Conservation (phyloP, 352 stramenopile genomes). For the Pythium graminicola region DNA sequence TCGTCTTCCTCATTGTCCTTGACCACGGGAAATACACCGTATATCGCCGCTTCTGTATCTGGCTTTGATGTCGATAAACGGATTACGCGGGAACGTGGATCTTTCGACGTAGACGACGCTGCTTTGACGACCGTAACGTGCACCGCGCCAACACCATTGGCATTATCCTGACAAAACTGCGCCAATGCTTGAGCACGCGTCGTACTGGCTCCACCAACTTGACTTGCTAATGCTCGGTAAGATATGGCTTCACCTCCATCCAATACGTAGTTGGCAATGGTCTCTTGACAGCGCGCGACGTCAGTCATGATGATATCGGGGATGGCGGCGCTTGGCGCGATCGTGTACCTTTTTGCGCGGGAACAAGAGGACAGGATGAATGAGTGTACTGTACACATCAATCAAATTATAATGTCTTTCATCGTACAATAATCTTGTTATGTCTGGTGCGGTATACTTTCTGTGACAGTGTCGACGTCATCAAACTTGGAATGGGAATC, state of each 20-base stretch:
- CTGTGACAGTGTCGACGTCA: constrained; percentile 12
- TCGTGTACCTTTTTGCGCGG: constrained; percentile 19
- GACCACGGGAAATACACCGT: constrained; percentile 42
- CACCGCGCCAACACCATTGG: constrained; percentile 31
- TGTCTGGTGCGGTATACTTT: too few relatives aligned
- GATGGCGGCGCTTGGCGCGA: constrained; percentile 1
- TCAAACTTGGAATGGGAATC: too few relatives aligned
- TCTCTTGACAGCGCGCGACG: constrained; percentile 42
- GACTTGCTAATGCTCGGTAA: constrained; percentile 37
- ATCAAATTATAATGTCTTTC: constrained; percentile 10
- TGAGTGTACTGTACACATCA: constrained; percentile 2
- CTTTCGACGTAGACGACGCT: constrained; percentile 5
- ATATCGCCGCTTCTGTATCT: constrained; percentile 29
- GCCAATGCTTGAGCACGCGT: constrained; percentile 26
- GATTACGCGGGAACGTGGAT: constrained; percentile 47
- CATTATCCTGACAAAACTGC: constrained; percentile 31
- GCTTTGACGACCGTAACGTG: constrained; percentile 30
- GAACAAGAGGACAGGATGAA: constrained; percentile 2
- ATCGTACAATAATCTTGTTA: too few relatives aligned
- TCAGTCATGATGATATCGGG: constrained; percentile 3
- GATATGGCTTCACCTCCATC: constrained; percentile 49
- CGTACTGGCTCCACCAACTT: constrained; percentile 9
- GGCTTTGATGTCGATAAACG: constrained; percentile 20
- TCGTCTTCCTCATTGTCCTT: constrained; percentile 6
- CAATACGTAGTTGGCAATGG: constrained; percentile 47